Conservation (phyloP, 75 land plant genomes). For the Isoetes taiwanensis region DNA sequence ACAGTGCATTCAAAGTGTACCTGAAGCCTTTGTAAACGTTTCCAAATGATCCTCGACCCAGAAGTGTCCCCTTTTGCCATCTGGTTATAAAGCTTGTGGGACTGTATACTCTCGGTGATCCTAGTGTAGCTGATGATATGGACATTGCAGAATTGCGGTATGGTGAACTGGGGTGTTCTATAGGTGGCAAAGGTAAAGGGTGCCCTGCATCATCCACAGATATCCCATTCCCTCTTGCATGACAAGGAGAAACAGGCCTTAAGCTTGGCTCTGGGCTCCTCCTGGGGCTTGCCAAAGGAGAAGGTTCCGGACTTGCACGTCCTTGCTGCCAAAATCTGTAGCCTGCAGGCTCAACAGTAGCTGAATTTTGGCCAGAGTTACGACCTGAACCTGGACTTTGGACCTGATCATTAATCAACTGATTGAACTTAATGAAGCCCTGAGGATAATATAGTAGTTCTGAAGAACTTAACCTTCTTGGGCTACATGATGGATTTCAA, state of each 20-base stretch:
- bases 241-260: slow-evolving; percentile 61
- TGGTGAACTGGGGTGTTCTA: slow-evolving; percentile 31
- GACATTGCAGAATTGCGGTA: slow-evolving; percentile 8
- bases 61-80: slow-evolving; percentile 58
- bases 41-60: slow-evolving; percentile 30
- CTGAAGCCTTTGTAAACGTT: slow-evolving; percentile 82
- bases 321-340: slow-evolving; percentile 60
- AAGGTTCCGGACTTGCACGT: slow-evolving; percentile 38
- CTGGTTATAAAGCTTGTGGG: slow-evolving; percentile 47
- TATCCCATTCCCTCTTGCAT: slow-evolving; percentile 29
- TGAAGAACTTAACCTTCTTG: too few relatives aligned
- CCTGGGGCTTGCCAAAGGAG: not conserved
- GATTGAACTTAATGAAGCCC: too few relatives aligned
- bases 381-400: too few relatives aligned
- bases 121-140: slow-evolving; percentile 16
- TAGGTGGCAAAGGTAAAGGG: slow-evolving; percentile 4
- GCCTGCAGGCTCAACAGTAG: too few relatives aligned
- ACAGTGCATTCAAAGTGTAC: not conserved
- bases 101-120: slow-evolving; percentile 50
- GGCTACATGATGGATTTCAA: too few relatives aligned
- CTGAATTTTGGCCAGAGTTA: too few relatives aligned
- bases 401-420: too few relatives aligned
- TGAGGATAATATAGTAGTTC: too few relatives aligned
- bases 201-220: not conserved
- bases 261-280: slow-evolving; percentile 39